phyloP scores from a whole-genome alignment of 495 filamentous ascomycete genomes.

The Terfezia boudieri region DNA sequence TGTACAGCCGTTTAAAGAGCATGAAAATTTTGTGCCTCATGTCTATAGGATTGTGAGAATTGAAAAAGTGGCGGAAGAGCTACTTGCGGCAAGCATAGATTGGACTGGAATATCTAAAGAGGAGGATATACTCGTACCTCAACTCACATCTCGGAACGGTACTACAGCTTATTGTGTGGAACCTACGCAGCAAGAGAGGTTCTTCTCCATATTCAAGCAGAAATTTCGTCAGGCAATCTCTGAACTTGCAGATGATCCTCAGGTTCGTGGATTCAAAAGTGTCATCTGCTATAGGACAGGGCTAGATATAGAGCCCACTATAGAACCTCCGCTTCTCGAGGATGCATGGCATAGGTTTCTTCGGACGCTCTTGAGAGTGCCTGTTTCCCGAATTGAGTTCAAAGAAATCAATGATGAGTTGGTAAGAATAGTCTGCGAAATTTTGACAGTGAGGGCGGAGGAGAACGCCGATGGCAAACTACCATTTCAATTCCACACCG shows the following conservation, averaged over 20 bases:
- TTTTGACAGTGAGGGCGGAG: conserved; percentile 24
- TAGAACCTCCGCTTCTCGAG: conserved; percentile 7
- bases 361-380: conserved; percentile 9
- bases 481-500: conserved; percentile 72
- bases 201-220: not conserved
- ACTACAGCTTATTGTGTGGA: not conserved
- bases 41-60: conserved; percentile 60
- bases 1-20: not conserved
- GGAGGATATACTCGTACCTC: conserved; percentile 17
- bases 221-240: not conserved
- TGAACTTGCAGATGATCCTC: conserved; percentile 26
- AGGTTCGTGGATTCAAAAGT: conserved; percentile 67
- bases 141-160: conserved; percentile 22
- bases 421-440: conserved; percentile 31
- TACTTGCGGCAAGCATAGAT: conserved; percentile 13
- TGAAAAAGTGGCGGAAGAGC: conserved; percentile 46
- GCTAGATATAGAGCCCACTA: conserved; percentile 29
- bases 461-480: conserved; percentile 10
- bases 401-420: conserved; percentile 42
- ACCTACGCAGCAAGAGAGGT: not conserved
- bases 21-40: not conserved
- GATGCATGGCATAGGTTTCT: conserved; percentile 17
- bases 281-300: conserved; percentile 70
- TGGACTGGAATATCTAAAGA: too few species aligned
- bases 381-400: conserved; percentile 33